Evolutionary conservation across 2,329 filamentous ascomycete species (phyloP), one percentile per base, ranked within the genome.

Genomic region (Cladophialophora exuberans): DNA sequence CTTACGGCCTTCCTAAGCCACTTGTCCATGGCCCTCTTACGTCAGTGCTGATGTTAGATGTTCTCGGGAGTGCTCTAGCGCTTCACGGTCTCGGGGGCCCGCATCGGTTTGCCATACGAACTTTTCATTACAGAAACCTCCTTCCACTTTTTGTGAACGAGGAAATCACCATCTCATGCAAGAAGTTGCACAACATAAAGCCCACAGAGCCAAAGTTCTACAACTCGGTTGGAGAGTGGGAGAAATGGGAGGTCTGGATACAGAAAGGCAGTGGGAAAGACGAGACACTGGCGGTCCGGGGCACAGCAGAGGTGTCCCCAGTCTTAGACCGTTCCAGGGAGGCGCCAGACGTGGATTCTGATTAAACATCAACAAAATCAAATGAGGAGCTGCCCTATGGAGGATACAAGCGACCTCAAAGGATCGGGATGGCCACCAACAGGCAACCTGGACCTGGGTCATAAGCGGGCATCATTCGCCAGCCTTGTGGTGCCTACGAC

Each of bases 1-100:
- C 85, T 10, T 94, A 97, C 70, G 88, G 88, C 9, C 86, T 95
- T 69, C 79, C 79, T 4, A 82, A 85, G 57, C 76, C 90, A 22
- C 79, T 97, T 13, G 89, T 97, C 52, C 94, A 97, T 66, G 94
- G 94, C 0, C 93, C 94, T 1, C 76, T 99, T 50, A 85, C 84
- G 1, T 79, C 95, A 35, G 86, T 87, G 0, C 76, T 97, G 4
- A 85, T 97, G 78, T 77, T 96, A 30, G 82, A 84, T 13, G 78
- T 87, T 3, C 70, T 96, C 20, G 41, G 49, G 13, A 52, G 56
- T 25, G 52, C 35, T 17, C 45, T 58, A 15, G 46, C 25, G 15
- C 23, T 38, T 6, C 30, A 53, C 9, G 35, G 11, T 5, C 6
- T 4, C 3, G 31, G 30, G 3, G 11, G 17, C n/a, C 4, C 26